Percentiles rank a stretch among this genome's conserved stretches.
These are phyloP conservation scores for Azolla pinnata DNA, from an alignment of 75 land plant genomes.

Conservation along the genomic window DNA sequence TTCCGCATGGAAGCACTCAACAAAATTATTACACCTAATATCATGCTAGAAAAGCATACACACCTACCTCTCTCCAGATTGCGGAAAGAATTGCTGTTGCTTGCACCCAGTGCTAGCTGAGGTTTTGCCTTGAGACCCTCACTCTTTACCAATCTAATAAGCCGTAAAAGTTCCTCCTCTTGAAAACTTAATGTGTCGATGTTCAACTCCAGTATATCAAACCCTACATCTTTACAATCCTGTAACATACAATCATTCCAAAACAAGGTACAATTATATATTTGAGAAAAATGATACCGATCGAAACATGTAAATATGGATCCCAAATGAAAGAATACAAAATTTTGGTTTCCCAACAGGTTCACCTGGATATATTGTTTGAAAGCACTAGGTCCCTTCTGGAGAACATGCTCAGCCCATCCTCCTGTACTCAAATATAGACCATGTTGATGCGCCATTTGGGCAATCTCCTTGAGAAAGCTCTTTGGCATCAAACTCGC, in stretches of 20 bases:
- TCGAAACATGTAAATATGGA: no score
- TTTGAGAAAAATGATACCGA: neutral
- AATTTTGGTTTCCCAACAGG: neutral
- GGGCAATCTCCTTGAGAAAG: constrained; percentile 49
- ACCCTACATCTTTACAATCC: constrained; percentile 88
- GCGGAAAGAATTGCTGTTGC: neutral
- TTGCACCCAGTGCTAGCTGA: constrained; percentile 49
- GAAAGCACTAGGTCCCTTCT: constrained; percentile 53
- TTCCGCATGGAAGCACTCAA: no score
- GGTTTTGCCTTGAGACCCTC: constrained; percentile 74
- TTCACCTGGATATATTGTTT: constrained; percentile 67
- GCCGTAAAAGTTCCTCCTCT: constrained; percentile 65
- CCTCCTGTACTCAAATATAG: constrained; percentile 82
- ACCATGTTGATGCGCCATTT: constrained; percentile 65
- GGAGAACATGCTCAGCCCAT: constrained; percentile 70
- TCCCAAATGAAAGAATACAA: neutral
- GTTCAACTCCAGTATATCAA: constrained; percentile 74
- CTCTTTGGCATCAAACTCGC: constrained; percentile 53
- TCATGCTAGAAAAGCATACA: no score
- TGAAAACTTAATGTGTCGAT: constrained; percentile 44
- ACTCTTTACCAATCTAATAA: constrained; percentile 55
- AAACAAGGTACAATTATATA: neutral
- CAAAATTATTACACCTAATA: no score
- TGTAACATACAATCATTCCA: constrained; percentile 11
- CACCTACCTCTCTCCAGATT: constrained; percentile 5